Evolutionary conservation across 371 early-diverging fungal species (phyloP).

Genomic region (Mortierella sp.): DNA sequence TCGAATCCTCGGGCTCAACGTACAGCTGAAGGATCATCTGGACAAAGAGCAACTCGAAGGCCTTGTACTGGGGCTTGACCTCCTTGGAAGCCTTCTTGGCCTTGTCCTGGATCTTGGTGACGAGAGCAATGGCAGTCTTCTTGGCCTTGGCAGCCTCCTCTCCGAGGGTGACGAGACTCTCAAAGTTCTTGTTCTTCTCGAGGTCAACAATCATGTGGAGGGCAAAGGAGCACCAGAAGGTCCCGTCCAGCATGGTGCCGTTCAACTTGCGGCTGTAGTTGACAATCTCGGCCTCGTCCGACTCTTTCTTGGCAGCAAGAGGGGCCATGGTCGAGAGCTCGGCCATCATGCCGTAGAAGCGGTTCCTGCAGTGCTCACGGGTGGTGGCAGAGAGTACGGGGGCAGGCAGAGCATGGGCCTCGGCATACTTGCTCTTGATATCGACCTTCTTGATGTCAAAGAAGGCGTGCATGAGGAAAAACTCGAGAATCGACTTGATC

Average conservation of each 20-base stretch:
- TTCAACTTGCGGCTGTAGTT: conserved; percentile 65
- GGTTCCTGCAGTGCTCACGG: conserved; percentile 68
- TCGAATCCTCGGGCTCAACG: conserved; percentile 76
- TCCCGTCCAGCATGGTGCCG: conserved; percentile 72
- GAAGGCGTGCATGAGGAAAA: conserved; percentile 81
- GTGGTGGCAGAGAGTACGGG: conserved; percentile 71
- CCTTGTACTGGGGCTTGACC: conserved; percentile 64
- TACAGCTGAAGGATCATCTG: conserved; percentile 76
- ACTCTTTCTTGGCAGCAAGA: conserved; percentile 56
- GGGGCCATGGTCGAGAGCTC: conserved; percentile 75
- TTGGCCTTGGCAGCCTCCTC: conserved; percentile 57
- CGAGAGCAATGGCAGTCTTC: conserved; percentile 58
- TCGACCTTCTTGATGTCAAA: conserved; percentile 68
- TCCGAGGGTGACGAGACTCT: conserved; percentile 33
- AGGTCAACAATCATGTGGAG: conserved; percentile 64
- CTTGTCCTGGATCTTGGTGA: conserved; percentile 61
- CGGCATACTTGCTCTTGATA: conserved; percentile 55
- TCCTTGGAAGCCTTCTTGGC: conserved; percentile 57
- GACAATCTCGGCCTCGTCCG: conserved; percentile 46
- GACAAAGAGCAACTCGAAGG: conserved; percentile 79
- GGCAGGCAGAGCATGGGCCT: conserved; percentile 61
- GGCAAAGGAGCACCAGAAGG: conserved; percentile 75
- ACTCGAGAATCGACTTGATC: conserved; percentile 72
- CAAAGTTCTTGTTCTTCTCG: conserved; percentile 62
- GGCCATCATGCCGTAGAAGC: conserved; percentile 76